Evolutionary conservation across 139 green algal species (phyloP).

Genomic region (Penium margaritaceum): DNA sequence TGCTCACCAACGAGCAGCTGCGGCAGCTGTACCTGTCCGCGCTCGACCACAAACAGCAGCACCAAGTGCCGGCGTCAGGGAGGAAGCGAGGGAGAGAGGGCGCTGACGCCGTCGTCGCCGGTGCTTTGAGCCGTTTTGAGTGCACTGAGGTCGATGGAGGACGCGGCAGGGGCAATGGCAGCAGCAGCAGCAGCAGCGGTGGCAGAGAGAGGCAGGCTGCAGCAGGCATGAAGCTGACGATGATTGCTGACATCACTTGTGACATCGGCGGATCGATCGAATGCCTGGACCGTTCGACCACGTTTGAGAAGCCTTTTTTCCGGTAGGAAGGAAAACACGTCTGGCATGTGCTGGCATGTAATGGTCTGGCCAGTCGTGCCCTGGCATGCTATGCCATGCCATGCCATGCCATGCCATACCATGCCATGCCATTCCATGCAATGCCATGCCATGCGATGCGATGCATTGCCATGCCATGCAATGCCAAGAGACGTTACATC

Average conservation of each 20-base stretch:
- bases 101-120: too few relatives aligned
- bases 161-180: neutral
- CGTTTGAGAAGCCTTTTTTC: constrained; percentile 40
- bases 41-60: constrained; percentile 19
- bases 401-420: neutral
- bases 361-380: neutral
- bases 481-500: too few relatives aligned
- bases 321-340: too few relatives aligned
- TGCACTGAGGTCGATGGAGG: too few relatives aligned
- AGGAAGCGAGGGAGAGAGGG: too few relatives aligned
- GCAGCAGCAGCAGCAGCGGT: neutral
- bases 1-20: constrained; percentile 25
- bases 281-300: constrained; percentile 24
- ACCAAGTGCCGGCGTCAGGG: neutral
- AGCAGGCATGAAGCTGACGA: constrained; percentile 13
- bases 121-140: too few relatives aligned
- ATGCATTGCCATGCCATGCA: too few relatives aligned
- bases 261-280: constrained; percentile 41
- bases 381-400: neutral
- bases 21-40: neutral
- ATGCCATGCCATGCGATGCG: too few relatives aligned
- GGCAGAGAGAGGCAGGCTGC: neutral
- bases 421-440: too few relatives aligned
- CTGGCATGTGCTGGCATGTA: neutral
- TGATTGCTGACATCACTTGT: constrained; percentile 41